phyloP scores from a whole-genome alignment of 129 eudicot species.

The Pseudognaphalium luteoalbum region DNA sequence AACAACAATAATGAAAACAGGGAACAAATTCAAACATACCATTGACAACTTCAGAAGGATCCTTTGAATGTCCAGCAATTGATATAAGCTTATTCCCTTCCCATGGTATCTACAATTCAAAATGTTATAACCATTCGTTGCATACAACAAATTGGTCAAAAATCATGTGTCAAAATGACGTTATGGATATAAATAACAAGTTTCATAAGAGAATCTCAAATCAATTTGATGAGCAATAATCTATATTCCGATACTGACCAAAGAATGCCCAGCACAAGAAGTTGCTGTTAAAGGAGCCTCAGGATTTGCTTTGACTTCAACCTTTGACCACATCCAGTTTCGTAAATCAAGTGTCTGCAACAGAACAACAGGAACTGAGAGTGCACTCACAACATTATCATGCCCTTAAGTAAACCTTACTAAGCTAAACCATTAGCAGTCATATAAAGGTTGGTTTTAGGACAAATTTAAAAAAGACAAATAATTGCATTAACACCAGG shows the following conservation, averaged over 20 bases:
- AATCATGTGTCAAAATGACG: constrained; percentile 12
- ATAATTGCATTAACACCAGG: constrained; percentile 5
- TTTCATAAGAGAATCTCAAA: background rate
- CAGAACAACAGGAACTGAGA: constrained; percentile 19
- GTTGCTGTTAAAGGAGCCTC: constrained; percentile 47
- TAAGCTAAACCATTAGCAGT: background rate
- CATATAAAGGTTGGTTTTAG: background rate
- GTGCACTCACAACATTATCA: constrained; percentile 15
- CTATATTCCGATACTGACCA: constrained; percentile 58
- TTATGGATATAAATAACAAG: background rate
- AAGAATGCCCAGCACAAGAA: constrained; percentile 94
- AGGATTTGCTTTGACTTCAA: constrained; percentile 61
- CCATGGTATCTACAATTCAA: constrained; percentile 82
- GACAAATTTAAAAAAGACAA: constrained; percentile 18
- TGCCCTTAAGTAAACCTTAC: constrained; percentile 1
- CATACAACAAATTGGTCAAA: constrained; percentile 5
- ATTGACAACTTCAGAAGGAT: constrained; percentile 78
- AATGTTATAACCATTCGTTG: constrained; percentile 20
- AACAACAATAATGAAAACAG: background rate
- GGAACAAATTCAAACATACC: constrained; percentile 45
- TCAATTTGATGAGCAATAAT: background rate
- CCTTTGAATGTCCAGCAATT: constrained; percentile 94
- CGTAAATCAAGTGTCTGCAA: constrained; percentile 79
- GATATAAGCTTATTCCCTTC: constrained; percentile 90
- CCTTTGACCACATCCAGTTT: constrained; percentile 92